phyloP scores from a whole-genome alignment of 2,329 filamentous ascomycete species.

The Parasarocladium wereldwijsianum region DNA sequence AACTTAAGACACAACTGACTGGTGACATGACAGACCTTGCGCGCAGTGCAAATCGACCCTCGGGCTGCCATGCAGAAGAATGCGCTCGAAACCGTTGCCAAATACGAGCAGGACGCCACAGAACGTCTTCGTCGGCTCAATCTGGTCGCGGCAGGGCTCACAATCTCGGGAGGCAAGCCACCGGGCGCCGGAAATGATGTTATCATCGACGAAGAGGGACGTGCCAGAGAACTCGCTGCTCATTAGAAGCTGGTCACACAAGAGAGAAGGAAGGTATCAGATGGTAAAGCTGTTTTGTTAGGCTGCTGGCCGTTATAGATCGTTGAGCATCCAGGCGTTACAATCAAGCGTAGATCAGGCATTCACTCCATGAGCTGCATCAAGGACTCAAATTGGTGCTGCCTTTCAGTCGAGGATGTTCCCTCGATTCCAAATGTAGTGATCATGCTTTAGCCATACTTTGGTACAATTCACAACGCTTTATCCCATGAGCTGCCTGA shows the following conservation, averaged over 20 bases:
- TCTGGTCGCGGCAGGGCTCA: conserved; percentile 59
- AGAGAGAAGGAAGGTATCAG: background rate
- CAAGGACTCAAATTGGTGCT: too few species aligned
- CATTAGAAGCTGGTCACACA: background rate
- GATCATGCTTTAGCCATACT: too few species aligned
- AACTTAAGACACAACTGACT: conserved; percentile 7
- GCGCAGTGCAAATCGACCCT: conserved; percentile 51
- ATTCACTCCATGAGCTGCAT: too few species aligned
- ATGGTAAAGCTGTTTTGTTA: too few species aligned
- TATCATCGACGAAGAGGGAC: conserved; percentile 17
- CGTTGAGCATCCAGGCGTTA: too few species aligned
- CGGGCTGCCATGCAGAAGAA: conserved; percentile 56
- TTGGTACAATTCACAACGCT: too few species aligned
- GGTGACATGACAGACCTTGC: too few species aligned
- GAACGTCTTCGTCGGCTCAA: conserved; percentile 67
- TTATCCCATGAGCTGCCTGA: conserved; percentile 81
- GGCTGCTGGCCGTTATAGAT: too few species aligned
- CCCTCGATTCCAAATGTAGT: too few species aligned
- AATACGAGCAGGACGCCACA: conserved; percentile 61
- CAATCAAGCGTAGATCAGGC: too few species aligned
- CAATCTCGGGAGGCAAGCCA: conserved; percentile 30
- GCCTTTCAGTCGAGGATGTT: too few species aligned
- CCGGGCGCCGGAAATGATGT: conserved; percentile 13
- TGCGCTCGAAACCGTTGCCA: conserved; percentile 51
- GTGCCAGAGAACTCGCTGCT: background rate